These are phyloP conservation scores for Phanerochaete carnosa DNA, from an alignment of 768 basidiomycete species.

Conservation along the genomic window DNA sequence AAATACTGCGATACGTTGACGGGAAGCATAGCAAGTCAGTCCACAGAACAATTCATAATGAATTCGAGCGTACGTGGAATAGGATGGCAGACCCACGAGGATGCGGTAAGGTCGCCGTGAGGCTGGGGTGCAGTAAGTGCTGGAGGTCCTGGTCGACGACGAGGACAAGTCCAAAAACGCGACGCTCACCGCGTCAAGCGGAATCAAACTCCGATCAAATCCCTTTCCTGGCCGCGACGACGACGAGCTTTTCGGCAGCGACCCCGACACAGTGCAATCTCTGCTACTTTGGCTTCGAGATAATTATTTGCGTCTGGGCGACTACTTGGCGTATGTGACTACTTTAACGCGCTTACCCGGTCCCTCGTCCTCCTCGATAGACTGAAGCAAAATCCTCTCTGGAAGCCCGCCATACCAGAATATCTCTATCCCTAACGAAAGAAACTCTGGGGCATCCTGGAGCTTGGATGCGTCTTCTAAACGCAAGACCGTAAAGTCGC, in stretches of 20 bases:
- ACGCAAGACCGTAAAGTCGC: neutral
- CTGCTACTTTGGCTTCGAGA: neutral
- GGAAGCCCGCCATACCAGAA: neutral
- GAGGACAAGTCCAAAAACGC: slow-evolving; percentile 12
- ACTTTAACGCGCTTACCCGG: neutral
- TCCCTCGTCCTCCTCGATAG: neutral
- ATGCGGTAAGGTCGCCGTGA: slow-evolving; percentile 10
- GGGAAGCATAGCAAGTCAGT: slow-evolving; percentile 9
- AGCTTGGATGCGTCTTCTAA: neutral
- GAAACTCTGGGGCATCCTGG: neutral
- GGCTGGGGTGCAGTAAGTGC: slow-evolving; percentile 5
- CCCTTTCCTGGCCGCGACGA: slow-evolving; percentile 8
- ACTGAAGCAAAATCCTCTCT: neutral
- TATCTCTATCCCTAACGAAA: neutral
- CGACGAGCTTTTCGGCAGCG: neutral
- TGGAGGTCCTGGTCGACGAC: slow-evolving; percentile 12
- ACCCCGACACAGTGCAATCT: neutral
- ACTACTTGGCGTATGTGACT: neutral
- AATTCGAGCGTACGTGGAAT: slow-evolving; percentile 1
- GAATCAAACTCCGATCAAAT: slow-evolving; percentile 15
- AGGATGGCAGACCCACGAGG: slow-evolving; percentile 10
- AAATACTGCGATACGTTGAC: slow-evolving; percentile 15
- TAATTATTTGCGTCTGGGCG: neutral
- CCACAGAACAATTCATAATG: neutral
- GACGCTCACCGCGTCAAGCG: neutral